Evolutionary conservation across 768 basidiomycete genomes (phyloP), one percentile per base, ranked within the genome.

Genomic region (Collybia sordida): DNA sequence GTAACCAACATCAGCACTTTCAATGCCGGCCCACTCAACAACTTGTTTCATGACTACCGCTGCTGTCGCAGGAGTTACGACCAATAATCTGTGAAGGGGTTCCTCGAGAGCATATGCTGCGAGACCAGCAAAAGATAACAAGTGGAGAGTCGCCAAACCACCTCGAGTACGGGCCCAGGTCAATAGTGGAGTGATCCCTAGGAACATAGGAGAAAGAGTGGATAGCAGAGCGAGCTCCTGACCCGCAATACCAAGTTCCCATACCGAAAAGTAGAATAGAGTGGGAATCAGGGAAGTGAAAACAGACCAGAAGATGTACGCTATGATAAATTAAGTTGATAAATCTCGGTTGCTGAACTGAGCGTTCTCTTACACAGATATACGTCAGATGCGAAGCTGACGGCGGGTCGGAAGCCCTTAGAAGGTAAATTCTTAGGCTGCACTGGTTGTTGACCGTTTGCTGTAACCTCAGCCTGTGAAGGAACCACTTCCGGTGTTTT

Each of bases 221-320:
- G 80, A 77, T 7, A 94, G 71, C 3, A 92, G 68, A 0, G 91
- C 80, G 14, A 90, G 73, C 62, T 96, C 93, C 28, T 86, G 81
- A 4, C 93, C 93, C 9, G 88, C 82, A 24, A 95, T 76, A 22
- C 88, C 90, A 15, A 94, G 83, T 61, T 91, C 80, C 93, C 93
- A 94, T 17, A 96, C 83, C 21, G 90, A 93, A 70, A 92, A 95
- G 68, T 94, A 95, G 72, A 95, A 95, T 3, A 95, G 73, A 3
- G 88, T 83, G 1, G 87, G 85, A 5, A 86, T 79, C 17, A 93
- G 80, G 3, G 83, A 78, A 1, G 93, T 94, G 63, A 89, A 83
- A 42, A 90, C 76, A 1, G 91, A 88, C 88, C 89, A 92, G 65
- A 86, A 90, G 15, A 88, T 71, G 60, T 85, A 91, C 3, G 87